These are phyloP conservation scores for Agrocybe praecox DNA, from an alignment of 768 basidiomycete species.

Conservation along the genomic window DNA sequence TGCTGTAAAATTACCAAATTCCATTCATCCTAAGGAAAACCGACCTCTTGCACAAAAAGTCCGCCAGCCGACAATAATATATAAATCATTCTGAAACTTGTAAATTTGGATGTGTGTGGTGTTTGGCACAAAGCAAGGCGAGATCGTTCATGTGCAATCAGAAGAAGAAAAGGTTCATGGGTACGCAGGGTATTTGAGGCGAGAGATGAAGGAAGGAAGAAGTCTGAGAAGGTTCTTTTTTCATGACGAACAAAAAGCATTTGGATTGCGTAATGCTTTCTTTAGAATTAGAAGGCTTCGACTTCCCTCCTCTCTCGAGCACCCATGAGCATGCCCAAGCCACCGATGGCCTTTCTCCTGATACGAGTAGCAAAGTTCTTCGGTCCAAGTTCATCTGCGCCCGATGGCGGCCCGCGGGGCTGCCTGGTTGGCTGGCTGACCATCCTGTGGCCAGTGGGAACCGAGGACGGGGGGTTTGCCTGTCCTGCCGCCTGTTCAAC, in stretches of 20 bases:
- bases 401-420: conserved; percentile 86
- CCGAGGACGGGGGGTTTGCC: conserved; percentile 23
- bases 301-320: conserved; percentile 81
- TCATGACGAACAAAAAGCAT: no score
- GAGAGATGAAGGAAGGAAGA: not conserved
- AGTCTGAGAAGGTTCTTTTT: not conserved
- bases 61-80: conserved; percentile 27
- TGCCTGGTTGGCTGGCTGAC: conserved; percentile 79
- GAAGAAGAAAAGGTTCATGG: not conserved
- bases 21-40: conserved; percentile 2
- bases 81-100: conserved; percentile 23
- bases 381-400: conserved; percentile 82
- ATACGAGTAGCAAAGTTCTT: conserved; percentile 90
- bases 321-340: conserved; percentile 76
- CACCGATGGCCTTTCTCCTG: conserved; percentile 82
- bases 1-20: not conserved
- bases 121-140: conserved; percentile 9
- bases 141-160: conserved; percentile 3
- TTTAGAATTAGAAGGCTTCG: conserved; percentile 72
- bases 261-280: conserved; percentile 25
- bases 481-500: conserved; percentile 39
- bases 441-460: conserved; percentile 56
- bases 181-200: not conserved
- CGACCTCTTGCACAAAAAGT: conserved; percentile 25
- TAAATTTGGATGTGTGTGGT: conserved; percentile 8